Conservation (phyloP, 2,329 filamentous ascomycete species). For the Arthrobotrys megalospora region DNA sequence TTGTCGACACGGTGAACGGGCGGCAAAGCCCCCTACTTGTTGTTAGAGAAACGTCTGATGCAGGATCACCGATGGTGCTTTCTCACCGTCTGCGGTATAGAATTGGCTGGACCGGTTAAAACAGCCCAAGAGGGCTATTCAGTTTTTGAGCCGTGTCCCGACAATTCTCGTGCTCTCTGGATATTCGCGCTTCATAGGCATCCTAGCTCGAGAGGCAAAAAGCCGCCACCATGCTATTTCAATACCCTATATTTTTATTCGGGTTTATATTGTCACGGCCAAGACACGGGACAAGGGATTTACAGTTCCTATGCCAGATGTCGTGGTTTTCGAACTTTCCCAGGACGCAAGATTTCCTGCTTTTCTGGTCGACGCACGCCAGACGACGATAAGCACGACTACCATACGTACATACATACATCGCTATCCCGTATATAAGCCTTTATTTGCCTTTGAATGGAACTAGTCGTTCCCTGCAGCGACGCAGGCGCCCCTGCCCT, state of each 20-base stretch:
- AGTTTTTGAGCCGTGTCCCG: not conserved
- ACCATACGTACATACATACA: not conserved
- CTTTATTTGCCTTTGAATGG: not conserved
- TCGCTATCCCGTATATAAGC: constrained; percentile 1
- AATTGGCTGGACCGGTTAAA: constrained; percentile 23
- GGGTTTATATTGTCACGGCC: constrained; percentile 11
- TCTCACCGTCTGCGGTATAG: not conserved
- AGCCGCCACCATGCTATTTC: constrained; percentile 8
- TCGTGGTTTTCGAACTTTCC: constrained; percentile 20
- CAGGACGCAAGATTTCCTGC: not conserved
- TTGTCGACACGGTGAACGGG: not conserved
- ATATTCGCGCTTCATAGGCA: constrained; percentile 15
- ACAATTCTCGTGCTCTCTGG: not conserved
- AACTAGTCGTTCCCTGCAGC: constrained; percentile 4
- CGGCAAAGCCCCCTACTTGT: constrained; percentile 15
- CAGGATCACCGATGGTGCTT: not conserved
- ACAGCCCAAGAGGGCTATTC: constrained; percentile 20
- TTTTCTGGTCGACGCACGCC: constrained; percentile 8
- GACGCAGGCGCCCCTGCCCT: constrained; percentile 11
- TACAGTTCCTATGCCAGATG: not conserved
- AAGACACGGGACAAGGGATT: constrained; percentile 33
- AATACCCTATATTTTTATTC: not conserved
- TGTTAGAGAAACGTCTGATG: not conserved
- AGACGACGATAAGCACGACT: constrained; percentile 12
- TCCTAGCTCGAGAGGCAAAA: not conserved